A percentile compares a stretch with the other conserved stretches of the same genome.
Evolutionary conservation across 2,329 filamentous ascomycete genomes (phyloP).

Genomic region (Hypoxylon sp.): DNA sequence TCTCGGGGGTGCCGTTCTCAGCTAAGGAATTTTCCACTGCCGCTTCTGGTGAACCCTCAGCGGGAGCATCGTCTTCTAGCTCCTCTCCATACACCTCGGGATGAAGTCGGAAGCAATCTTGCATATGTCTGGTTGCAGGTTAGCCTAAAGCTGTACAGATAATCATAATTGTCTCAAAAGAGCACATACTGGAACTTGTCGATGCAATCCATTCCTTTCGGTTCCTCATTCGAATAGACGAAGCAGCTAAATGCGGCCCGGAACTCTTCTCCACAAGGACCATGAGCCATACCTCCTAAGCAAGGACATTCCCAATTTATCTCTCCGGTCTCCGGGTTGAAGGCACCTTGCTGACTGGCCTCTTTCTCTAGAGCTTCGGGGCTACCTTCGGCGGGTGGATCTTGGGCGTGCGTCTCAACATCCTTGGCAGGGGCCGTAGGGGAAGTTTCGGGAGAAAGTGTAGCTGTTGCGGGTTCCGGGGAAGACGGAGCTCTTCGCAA

Average conservation of each 20-base stretch:
- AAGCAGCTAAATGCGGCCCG: slow-evolving; percentile 97
- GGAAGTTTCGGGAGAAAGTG: slow-evolving; percentile 37
- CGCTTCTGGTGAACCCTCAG: slow-evolving; percentile 33
- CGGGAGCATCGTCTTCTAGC: slow-evolving; percentile 74
- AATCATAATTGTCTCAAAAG: not conserved
- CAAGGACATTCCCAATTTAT: slow-evolving; percentile 99
- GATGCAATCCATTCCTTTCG: slow-evolving; percentile 97
- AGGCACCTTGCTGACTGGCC: slow-evolving; percentile 86
- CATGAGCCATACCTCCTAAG: slow-evolving; percentile 94
- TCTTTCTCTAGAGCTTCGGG: slow-evolving; percentile 76
- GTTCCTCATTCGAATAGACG: slow-evolving; percentile 92
- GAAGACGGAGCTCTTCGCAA: slow-evolving; percentile 41
- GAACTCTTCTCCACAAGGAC: slow-evolving; percentile 95
- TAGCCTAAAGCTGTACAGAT: slow-evolving; percentile 42
- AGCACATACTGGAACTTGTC: slow-evolving; percentile 88
- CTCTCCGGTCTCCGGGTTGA: slow-evolving; percentile 98
- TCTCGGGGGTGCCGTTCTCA: slow-evolving; percentile 15
- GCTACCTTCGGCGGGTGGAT: slow-evolving; percentile 44
- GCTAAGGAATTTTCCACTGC: slow-evolving; percentile 5
- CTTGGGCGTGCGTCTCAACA: slow-evolving; percentile 35
- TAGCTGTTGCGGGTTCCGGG: slow-evolving; percentile 43
- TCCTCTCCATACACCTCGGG: slow-evolving; percentile 94
- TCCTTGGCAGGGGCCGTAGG: slow-evolving; percentile 42
- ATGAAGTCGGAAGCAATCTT: slow-evolving; percentile 92
- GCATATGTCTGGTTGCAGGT: slow-evolving; percentile 77